Base-by-base conservation (phyloP, 2,329 filamentous ascomycete genomes). In the Botrytis aclada region DNA sequence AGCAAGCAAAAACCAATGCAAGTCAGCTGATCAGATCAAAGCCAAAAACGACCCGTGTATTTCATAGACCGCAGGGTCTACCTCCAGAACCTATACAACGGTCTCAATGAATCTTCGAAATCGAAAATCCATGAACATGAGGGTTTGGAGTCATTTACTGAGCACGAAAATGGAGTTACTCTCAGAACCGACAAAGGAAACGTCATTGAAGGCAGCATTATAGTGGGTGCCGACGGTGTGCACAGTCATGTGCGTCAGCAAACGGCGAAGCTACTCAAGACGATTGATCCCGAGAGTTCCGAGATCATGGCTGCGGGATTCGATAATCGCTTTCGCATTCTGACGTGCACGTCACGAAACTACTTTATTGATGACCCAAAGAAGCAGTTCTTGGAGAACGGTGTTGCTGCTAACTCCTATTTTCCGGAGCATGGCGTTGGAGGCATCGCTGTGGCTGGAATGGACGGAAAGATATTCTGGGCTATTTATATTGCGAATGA, bases 221-320 rank as follows among this genome's bases (percentile, higher is more conserved):
- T 78, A 32, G 72, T 78, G 45, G 77, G 77, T 32, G 77, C 77
- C 29, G 78, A 79, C 74, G 78, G 77, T 1, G 74, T 78, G 43
- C 77, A 77, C 71, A 77, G 77, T 41, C 62, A 43, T 22, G 75
- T 74, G 1, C 77, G 84, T 4, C 61, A 75, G 7, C 80, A 82
- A 71, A 80, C 82, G 76, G 64, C 64, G 14, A 45, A 67, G 43
- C 64, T 67, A 6, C 45, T 67, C 43, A 67, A 67, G 22, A 32
- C 32, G 6, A 67, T 67, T n/a, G 64, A 67, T 39, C 64, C 64
- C 20, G 37, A 54, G 45, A 54, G 43, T 54, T 67, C 64, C 22
- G 64, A 67, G 29, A 67, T 67, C 64, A 67, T 67, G 64, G 64
- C 64, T 20, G 64, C 64, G n/a, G 64, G 64, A 37, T 67, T 67